Evolutionary conservation across 805 yeast genomes (phyloP), one percentile per base, ranked within the genome.

Genomic region (Yarrowia keelungensis): DNA sequence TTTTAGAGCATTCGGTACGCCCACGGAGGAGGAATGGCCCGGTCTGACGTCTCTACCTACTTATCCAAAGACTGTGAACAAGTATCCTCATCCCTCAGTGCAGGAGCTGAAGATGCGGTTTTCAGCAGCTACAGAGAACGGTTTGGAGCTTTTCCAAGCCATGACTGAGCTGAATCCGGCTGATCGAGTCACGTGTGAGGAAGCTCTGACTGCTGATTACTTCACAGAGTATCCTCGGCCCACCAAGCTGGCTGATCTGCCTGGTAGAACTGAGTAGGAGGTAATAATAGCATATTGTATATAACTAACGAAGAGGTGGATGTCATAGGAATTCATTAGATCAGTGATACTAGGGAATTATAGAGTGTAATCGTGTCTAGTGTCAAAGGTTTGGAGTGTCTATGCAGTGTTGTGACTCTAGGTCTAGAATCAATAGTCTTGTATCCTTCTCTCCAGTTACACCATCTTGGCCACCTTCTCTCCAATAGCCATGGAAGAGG

Each of bases 1-100:
- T 0, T 94, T 95, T 77, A 87, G 91, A 75, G 99, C 98, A 0
- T 79, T 94, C 69, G 99, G 99, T 0, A 93, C 99, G 0, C 99
- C 99, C 5, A 90, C 97, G 0, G 97, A 93, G 72, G 87, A 84
- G 41, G 87, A 82, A 2, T 95, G 99, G 99, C 97, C 97, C 0
- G 90, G 92, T 59, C 96, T 94, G 2, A 85, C 93, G 0, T 82
- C 85, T 70, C 82, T 95, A 64, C 95, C 97, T 0, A 82, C 86
- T 36, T 95, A 91, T 76, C 71, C 69, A 35, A 86, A 91, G 45
- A 51, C 70, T 50, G 79, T 90, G 71, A 85, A 86, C 51, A 85
- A 87, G 36, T 93, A 90, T 75, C 97, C 98, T 3, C 87, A 88
- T 15, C 98, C 98, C 0, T 84, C 92, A 0, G 81, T 91, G 71